Conservation (phyloP, 1,139 yeast genomes). For the Pichia sp. region DNA sequence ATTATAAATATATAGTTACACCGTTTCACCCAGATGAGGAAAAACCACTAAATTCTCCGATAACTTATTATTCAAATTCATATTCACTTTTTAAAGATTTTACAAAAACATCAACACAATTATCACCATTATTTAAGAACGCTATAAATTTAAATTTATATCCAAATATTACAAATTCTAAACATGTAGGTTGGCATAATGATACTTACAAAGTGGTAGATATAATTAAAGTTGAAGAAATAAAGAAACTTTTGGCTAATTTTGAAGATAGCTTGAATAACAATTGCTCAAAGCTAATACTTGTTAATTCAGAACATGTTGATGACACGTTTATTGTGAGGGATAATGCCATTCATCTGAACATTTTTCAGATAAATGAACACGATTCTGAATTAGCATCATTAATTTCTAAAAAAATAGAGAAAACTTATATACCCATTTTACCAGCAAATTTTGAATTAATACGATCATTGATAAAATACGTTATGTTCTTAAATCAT, state of each 20-base stretch:
- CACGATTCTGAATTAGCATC: not conserved
- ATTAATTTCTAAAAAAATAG: not conserved
- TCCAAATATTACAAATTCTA: not conserved
- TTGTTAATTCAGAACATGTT: not conserved
- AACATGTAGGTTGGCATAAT: slow-evolving; percentile 8
- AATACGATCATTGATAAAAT: not conserved
- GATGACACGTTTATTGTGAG: not conserved
- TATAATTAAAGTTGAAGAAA: not conserved
- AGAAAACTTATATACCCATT: not conserved
- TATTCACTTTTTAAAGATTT: not conserved
- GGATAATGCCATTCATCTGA: not conserved
- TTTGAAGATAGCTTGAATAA: not conserved
- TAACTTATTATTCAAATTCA: slow-evolving; percentile 9
- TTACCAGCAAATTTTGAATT: not conserved
- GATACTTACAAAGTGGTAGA: slow-evolving; percentile 7
- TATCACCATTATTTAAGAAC: not conserved
- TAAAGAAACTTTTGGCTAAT: not conserved
- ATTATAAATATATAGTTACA: slow-evolving; percentile 1
- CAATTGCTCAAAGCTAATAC: not conserved
- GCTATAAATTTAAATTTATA: not conserved
- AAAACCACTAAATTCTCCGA: slow-evolving; percentile 10
- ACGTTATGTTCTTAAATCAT: not conserved
- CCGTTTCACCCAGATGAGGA: slow-evolving; percentile 9
- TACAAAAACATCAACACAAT: not conserved
- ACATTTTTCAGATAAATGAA: not conserved